phyloP scores from a whole-genome alignment of 2,329 filamentous ascomycete species.

The Aureobasidium sp. region DNA sequence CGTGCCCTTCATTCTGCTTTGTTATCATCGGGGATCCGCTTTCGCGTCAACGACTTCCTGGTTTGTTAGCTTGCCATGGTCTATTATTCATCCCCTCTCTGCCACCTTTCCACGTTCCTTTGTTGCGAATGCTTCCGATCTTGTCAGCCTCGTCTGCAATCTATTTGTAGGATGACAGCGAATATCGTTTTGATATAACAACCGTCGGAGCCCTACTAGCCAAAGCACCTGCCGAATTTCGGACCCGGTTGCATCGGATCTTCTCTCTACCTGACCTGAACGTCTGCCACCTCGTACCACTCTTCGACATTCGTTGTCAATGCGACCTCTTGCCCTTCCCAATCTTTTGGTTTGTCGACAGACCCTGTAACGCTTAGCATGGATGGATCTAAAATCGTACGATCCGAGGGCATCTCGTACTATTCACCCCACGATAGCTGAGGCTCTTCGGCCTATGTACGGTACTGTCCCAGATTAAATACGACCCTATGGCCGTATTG shows the following conservation, averaged over 20 bases:
- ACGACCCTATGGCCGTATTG: too few relatives aligned
- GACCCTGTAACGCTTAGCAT: background rate
- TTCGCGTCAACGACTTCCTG: background rate
- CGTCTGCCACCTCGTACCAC: background rate
- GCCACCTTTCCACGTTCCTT: background rate
- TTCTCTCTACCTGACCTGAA: background rate
- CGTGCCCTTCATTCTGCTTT: background rate
- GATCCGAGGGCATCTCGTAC: background rate
- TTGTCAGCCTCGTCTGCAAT: background rate
- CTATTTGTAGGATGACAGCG: background rate
- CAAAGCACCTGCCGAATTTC: background rate
- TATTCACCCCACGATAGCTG: background rate
- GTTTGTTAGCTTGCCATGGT: background rate
- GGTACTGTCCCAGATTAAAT: too few relatives aligned
- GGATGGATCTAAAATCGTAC: background rate
- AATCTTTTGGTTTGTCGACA: background rate
- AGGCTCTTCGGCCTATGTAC: background rate
- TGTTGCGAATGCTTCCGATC: background rate
- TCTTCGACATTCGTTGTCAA: background rate
- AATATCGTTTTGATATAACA: background rate
- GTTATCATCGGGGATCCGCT: background rate
- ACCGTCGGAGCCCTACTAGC: background rate
- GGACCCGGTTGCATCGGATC: conserved; percentile 1
- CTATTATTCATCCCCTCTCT: background rate
- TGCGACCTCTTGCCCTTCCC: background rate